Conservation (phyloP, 1,284 basidiomycete species). For the Sanghuangporus weigelae region DNA sequence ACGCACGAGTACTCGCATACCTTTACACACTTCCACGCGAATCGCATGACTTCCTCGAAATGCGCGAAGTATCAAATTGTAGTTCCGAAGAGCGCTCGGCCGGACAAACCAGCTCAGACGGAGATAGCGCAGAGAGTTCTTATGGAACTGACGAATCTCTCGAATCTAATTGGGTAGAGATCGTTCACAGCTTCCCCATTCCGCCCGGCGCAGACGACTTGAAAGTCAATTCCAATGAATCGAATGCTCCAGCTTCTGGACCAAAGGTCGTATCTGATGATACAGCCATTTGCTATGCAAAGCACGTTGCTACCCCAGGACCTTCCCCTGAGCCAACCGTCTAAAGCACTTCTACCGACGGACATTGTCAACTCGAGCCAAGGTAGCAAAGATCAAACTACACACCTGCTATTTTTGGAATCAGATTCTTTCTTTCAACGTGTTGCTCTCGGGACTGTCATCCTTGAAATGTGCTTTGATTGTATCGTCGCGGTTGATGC, state of each 20-base stretch:
- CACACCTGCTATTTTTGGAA: too few relatives aligned
- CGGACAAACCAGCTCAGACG: background rate
- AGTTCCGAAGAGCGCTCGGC: background rate
- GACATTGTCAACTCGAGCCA: too few relatives aligned
- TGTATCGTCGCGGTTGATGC: too few relatives aligned
- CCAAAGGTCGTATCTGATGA: too few relatives aligned
- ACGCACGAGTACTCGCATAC: slow-evolving; percentile 2
- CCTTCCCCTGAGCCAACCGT: too few relatives aligned
- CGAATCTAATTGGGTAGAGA: background rate
- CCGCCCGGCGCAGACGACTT: background rate
- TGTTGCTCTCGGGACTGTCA: too few relatives aligned
- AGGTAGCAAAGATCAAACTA: too few relatives aligned
- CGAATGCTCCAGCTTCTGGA: background rate
- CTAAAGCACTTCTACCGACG: too few relatives aligned
- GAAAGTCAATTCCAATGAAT: background rate
- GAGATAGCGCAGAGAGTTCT: background rate
- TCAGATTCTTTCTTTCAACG: too few relatives aligned
- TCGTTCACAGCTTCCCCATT: slow-evolving; percentile 2
- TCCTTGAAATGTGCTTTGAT: too few relatives aligned
- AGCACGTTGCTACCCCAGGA: too few relatives aligned
- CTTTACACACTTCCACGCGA: slow-evolving; percentile 1
- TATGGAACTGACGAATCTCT: background rate
- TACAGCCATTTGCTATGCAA: too few relatives aligned
- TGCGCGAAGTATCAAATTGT: background rate
- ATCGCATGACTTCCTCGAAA: background rate